Evolutionary conservation across 164 flowering plant species (phyloP).

Genomic region (Macadamia tetraphylla): DNA sequence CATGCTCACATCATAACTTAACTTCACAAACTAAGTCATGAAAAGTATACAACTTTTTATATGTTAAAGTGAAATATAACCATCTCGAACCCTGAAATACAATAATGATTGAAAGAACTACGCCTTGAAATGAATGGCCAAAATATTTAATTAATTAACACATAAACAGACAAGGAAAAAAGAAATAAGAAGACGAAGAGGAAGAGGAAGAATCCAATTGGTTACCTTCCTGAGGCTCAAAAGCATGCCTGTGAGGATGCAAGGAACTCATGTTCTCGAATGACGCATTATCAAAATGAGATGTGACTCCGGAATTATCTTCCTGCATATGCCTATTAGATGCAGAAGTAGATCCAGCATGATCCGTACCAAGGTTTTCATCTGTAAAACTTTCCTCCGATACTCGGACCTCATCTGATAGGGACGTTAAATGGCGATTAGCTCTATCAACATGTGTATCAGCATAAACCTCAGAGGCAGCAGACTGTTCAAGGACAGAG

Average conservation of each 20-base stretch:
- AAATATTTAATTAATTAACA: no score
- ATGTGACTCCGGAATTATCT: constrained; percentile 39
- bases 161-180: no score
- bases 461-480: constrained; percentile 21
- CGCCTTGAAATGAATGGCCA: background rate
- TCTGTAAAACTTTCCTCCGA: constrained; percentile 23
- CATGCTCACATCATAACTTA: no score
- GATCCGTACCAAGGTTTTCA: constrained; percentile 23
- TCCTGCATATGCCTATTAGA: constrained; percentile 38
- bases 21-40: no score
- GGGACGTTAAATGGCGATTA: constrained; percentile 30
- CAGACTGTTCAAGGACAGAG: constrained; percentile 22
- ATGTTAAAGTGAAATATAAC: no score
- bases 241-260: constrained; percentile 38
- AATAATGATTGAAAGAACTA: background rate
- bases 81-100: no score
- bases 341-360: constrained; percentile 30
- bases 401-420: constrained; percentile 35
- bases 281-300: constrained; percentile 47
- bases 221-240: constrained; percentile 63
- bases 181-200: no score
- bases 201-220: background rate
- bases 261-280: constrained; percentile 39
- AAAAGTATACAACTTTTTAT: no score
- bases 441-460: constrained; percentile 22